A percentile compares a stretch with the other conserved stretches of the same genome.
Conservation (phyloP, 768 basidiomycete species). For the Tulasnella sp. region DNA sequence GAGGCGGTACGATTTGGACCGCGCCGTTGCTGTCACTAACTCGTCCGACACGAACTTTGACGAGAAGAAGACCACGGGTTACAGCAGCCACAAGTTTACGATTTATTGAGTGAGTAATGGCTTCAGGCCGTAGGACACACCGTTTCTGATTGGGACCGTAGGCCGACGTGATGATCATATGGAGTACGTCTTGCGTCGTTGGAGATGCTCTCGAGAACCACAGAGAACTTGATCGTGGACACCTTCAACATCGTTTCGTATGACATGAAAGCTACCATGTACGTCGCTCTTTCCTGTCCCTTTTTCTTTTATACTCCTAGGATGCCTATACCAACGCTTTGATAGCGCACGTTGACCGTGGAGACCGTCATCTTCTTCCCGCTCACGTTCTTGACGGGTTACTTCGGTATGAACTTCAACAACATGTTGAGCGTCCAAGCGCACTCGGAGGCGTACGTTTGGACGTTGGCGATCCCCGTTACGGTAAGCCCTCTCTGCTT, state of each 20-base stretch:
- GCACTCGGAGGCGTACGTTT: conserved; percentile 31
- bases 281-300: conserved; percentile 21
- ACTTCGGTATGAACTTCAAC: conserved; percentile 35
- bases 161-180: conserved; percentile 72
- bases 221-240: conserved; percentile 61
- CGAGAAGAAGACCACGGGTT: conserved; percentile 38
- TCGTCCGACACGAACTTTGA: conserved; percentile 22
- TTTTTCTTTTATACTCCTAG: too few relatives aligned
- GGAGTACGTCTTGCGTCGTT: conserved; percentile 58
- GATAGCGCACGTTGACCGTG: background rate
- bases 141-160: conserved; percentile 22
- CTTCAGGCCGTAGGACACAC: too few relatives aligned
- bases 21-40: conserved; percentile 47
- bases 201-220: conserved; percentile 61
- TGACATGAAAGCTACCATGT: conserved; percentile 69
- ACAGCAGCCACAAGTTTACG: conserved; percentile 56
- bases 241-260: conserved; percentile 72
- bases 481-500: conserved; percentile 29
- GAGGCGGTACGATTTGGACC: conserved; percentile 56
- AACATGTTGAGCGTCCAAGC: conserved; percentile 7
- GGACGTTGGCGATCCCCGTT: conserved; percentile 51
- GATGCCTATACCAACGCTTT: too few relatives aligned
- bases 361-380: conserved; percentile 47
- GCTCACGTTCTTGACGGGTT: conserved; percentile 55
- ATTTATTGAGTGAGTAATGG: conserved; percentile 42